phyloP scores from a whole-genome alignment of 129 eudicot species.

The Pseudognaphalium luteoalbum region DNA sequence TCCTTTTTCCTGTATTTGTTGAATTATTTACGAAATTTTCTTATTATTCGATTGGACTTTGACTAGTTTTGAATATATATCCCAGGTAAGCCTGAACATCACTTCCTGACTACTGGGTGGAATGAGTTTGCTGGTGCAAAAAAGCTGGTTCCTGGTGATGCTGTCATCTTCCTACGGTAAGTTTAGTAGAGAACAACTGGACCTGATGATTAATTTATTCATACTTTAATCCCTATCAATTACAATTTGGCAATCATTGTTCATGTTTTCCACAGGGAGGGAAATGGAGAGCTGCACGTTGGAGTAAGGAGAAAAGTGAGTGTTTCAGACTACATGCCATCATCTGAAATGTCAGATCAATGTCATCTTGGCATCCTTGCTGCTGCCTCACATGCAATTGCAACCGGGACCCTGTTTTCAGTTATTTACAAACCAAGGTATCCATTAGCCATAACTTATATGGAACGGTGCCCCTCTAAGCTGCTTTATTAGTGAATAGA shows the following conservation, averaged over 20 bases:
- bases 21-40: no score
- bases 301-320: conserved; percentile 83
- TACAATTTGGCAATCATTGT: no score
- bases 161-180: not conserved
- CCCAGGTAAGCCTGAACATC: no score
- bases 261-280: conserved; percentile 56
- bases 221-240: no score
- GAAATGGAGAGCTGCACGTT: conserved; percentile 76
- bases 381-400: conserved; percentile 80
- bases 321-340: conserved; percentile 66
- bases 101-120: no score
- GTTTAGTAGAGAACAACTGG: no score
- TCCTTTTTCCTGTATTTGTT: no score
- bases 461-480: conserved; percentile 3
- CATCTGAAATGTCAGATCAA: conserved; percentile 80
- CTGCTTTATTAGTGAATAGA: conserved; percentile 13
- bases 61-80: not conserved
- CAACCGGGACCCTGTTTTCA: conserved; percentile 65
- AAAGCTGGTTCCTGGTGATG: no score
- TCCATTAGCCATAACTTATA: conserved; percentile 11
- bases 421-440: conserved; percentile 56
- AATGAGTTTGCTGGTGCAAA: no score
- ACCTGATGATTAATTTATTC: no score
- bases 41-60: not conserved
- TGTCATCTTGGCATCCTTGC: conserved; percentile 89